phyloP scores from a whole-genome alignment of 148 eudicot species.

The Chenopodium suecicum region DNA sequence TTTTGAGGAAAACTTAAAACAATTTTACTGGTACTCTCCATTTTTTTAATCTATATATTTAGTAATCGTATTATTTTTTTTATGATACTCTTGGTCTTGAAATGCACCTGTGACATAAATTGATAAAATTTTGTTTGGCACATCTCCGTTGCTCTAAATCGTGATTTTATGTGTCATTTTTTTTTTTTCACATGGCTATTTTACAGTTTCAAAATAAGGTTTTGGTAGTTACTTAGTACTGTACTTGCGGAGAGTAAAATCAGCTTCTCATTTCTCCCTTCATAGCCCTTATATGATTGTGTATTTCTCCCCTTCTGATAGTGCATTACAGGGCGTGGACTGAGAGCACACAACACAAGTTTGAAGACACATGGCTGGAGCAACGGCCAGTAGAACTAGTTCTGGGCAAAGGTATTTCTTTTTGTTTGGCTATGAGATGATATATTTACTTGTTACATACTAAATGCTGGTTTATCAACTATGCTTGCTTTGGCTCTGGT shows the following conservation, averaged over 20 bases:
- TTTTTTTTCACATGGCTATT: neutral
- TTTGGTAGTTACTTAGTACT: neutral
- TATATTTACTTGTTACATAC: neutral
- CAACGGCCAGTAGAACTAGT: conserved; percentile 79
- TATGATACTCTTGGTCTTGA: neutral
- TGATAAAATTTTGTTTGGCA: neutral
- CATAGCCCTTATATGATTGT: neutral
- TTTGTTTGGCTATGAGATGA: conserved; percentile 3
- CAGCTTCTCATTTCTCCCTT: neutral
- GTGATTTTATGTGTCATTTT: neutral
- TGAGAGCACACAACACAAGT: conserved; percentile 84
- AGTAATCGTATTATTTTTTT: neutral
- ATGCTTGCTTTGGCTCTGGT: conserved; percentile 1
- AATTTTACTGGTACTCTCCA: neutral
- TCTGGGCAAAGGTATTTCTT: conserved; percentile 76
- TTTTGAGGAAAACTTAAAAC: neutral
- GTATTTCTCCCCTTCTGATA: conserved; percentile 29
- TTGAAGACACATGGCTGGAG: conserved; percentile 97
- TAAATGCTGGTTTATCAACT: neutral
- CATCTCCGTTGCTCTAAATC: neutral
- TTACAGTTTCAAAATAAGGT: neutral
- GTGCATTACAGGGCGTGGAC: conserved; percentile 98
- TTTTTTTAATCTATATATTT: no score
- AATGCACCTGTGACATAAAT: neutral
- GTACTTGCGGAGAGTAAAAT: neutral